Conservation (phyloP, 2,329 filamentous ascomycete species). For the Lachnellula cervina region DNA sequence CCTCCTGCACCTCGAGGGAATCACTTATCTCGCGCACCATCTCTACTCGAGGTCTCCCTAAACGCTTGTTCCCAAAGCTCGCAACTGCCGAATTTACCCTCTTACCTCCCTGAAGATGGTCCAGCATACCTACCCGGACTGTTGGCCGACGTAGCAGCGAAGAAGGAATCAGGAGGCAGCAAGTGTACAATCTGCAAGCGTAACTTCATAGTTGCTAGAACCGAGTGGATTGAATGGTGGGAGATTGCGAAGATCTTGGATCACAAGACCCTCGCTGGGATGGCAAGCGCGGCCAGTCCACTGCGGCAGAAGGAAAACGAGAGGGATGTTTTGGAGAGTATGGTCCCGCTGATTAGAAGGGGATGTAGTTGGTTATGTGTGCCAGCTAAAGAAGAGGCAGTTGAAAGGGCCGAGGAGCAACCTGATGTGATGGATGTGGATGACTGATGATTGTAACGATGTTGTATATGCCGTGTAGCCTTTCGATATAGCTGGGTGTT, state of each 20-base stretch:
- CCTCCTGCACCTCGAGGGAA: constrained; percentile 17
- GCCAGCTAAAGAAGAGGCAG: constrained; percentile 10
- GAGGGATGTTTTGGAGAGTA: constrained; percentile 29
- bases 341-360: constrained; percentile 32
- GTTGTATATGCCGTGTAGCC: background rate
- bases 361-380: constrained; percentile 33
- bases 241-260: constrained; percentile 32
- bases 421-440: constrained; percentile 9
- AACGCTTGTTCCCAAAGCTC: constrained; percentile 21
- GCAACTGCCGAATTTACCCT: constrained; percentile 21
- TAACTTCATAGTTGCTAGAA: constrained; percentile 44
- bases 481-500: background rate
- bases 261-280: constrained; percentile 4
- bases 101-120: constrained; percentile 18
- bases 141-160: constrained; percentile 29
- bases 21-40: constrained; percentile 24
- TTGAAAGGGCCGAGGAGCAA: background rate
- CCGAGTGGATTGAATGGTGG: constrained; percentile 62
- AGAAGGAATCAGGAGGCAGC: constrained; percentile 45
- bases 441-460: background rate
- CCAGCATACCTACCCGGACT: constrained; percentile 22
- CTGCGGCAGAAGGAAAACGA: constrained; percentile 24
- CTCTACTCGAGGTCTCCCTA: constrained; percentile 29
- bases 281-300: constrained; percentile 20
- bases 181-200: constrained; percentile 49